Base-by-base conservation (phyloP, 352 stramenopile species). In the Elongisporangium prolatum region DNA sequence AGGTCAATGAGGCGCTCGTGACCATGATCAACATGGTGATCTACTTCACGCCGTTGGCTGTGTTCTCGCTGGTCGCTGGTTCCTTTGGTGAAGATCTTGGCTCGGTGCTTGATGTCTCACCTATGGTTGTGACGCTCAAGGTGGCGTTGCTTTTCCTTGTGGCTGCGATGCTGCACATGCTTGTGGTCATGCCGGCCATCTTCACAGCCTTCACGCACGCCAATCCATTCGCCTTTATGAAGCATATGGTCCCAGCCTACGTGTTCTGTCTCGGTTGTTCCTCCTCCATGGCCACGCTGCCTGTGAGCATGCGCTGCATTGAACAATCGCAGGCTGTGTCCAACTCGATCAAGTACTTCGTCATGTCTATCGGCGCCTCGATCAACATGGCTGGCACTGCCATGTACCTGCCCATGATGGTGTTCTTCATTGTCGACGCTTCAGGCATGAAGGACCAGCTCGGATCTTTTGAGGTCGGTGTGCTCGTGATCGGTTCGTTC, bases 311-410 rank as follows among this genome's bases (percentile, higher is more conserved):
- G 55, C 67, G 76, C 50, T 89, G 77, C 54, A 81, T 92, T 17
- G 77, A 92, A 54, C 59, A 64, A 13, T 81, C 80, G 17, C 77
- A 75, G 2, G 54, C 71, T 17, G 73, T 89, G 22, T 73, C 78
- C 50, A 77, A 67, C 25, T 79, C 80, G 24, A 56, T 91, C 22
- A 84, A 86, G 75, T 68, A 88, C 64, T 89, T 91, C 40, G 69
- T 92, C 40, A 77, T 92, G 68, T 79, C 80, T 1, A 75, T 89
- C 37, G 79, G 78, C 21, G 76, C 76, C 3, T 73, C 73, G 34
- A 59, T 94, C 21, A 80, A 92, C 65, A 89, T 86, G 80, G 84
- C 83, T 60, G 84, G 84, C 21, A 87, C 82, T 24, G 82, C 78
- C 13, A 80, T 94, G 21, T 94, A 94, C 55, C 62, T 94, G 24